These are phyloP conservation scores for Suillus tomentosus DNA, from an alignment of 768 basidiomycete genomes.

Conservation along the genomic window DNA sequence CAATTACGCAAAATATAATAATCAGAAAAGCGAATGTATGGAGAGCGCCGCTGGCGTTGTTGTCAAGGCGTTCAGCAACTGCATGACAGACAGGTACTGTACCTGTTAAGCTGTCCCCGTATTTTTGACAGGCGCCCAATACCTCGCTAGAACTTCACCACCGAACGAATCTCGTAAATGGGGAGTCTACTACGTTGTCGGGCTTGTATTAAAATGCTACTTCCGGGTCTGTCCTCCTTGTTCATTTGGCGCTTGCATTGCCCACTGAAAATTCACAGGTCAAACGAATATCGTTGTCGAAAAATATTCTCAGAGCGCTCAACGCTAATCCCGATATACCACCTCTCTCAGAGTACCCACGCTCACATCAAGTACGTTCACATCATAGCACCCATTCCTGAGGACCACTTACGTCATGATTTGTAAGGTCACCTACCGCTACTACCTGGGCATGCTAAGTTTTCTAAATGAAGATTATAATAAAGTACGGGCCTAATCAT, in stretches of 20 bases:
- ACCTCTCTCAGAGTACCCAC: slow-evolving; percentile 70
- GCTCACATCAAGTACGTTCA: slow-evolving; percentile 74
- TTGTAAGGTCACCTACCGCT: slow-evolving; percentile 84
- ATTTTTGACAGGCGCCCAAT: slow-evolving; percentile 6
- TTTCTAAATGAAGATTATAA: slow-evolving; percentile 92
- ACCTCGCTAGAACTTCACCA: slow-evolving; percentile 56
- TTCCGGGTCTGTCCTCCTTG: slow-evolving; percentile 67
- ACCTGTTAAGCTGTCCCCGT: background rate
- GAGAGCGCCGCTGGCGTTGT: slow-evolving; percentile 87
- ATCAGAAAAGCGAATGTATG: slow-evolving; percentile 65
- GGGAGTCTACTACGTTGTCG: slow-evolving; percentile 92
- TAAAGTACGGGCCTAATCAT: slow-evolving; percentile 51
- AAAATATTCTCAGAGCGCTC: slow-evolving; percentile 89
- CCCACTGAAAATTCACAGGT: slow-evolving; percentile 50
- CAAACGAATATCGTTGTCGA: slow-evolving; percentile 86
- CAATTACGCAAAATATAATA: slow-evolving; percentile 55
- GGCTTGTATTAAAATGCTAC: slow-evolving; percentile 89
- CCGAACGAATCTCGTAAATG: slow-evolving; percentile 78
- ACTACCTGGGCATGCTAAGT: slow-evolving; percentile 93
- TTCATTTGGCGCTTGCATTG: slow-evolving; percentile 1
- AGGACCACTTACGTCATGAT: slow-evolving; percentile 18
- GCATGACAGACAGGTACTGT: slow-evolving; percentile 78
- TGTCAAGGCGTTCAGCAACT: slow-evolving; percentile 86
- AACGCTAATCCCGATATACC: slow-evolving; percentile 86
- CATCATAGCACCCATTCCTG: slow-evolving; percentile 12